A percentile compares a stretch with the other conserved stretches of the same genome.
phyloP scores from a whole-genome alignment of 2,329 filamentous ascomycete species.

The Dactylellina parvicollis region DNA sequence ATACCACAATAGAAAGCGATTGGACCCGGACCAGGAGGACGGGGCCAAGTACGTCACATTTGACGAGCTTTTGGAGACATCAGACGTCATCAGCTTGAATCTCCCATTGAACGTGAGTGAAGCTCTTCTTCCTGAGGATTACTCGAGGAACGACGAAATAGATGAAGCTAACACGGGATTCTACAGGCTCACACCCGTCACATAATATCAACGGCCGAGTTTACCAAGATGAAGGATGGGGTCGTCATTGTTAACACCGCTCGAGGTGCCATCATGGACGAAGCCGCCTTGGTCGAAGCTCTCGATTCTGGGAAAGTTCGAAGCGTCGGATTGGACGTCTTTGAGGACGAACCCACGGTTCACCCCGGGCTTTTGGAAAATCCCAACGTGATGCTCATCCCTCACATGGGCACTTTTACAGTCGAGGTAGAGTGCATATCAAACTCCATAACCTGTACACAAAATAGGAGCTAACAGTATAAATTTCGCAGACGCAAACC shows the following conservation, averaged over 20 bases:
- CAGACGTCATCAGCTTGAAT: constrained; percentile 82
- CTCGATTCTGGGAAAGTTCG: constrained; percentile 75
- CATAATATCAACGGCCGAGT: constrained; percentile 76
- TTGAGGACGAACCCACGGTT: constrained; percentile 80
- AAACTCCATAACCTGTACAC: no score
- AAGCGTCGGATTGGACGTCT: constrained; percentile 81
- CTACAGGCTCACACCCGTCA: constrained; percentile 70
- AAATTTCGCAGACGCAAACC: constrained; percentile 64
- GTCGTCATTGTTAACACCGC: constrained; percentile 84
- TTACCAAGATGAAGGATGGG: constrained; percentile 79
- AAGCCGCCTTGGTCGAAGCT: constrained; percentile 79
- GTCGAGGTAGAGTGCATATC: no score
- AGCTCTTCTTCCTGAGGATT: not conserved
- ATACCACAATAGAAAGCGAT: constrained; percentile 76
- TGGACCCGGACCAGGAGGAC: constrained; percentile 68
- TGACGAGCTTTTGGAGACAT: constrained; percentile 74
- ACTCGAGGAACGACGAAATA: not conserved
- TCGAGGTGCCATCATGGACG: constrained; percentile 82
- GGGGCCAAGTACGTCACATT: constrained; percentile 76
- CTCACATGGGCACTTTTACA: constrained; percentile 88
- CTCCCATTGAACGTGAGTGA: constrained; percentile 78
- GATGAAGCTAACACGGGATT: constrained; percentile 22
- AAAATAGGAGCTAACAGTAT: constrained; percentile 2
- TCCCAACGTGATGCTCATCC: constrained; percentile 76
- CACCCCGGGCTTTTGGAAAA: constrained; percentile 78